Percentiles rank a stretch among this genome's conserved stretches.
phyloP scores from a whole-genome alignment of 2,329 filamentous ascomycete species.

The Botrytis byssoidea region DNA sequence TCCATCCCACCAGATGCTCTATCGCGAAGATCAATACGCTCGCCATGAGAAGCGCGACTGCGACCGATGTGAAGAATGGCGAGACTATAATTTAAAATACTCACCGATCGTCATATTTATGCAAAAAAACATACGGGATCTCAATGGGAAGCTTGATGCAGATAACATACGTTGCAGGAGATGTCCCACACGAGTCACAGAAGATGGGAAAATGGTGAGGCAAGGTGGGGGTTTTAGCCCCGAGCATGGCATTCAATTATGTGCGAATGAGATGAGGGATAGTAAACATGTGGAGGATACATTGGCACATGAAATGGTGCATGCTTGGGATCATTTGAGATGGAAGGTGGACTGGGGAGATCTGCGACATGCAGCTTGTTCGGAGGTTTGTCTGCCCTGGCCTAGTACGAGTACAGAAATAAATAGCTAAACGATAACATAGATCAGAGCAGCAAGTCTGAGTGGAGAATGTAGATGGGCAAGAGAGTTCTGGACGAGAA shows the following conservation, averaged over 20 bases:
- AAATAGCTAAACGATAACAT: constrained; percentile 29
- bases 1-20: constrained; percentile 17
- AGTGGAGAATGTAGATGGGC: constrained; percentile 92
- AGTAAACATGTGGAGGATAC: constrained; percentile 87
- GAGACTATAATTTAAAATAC: constrained; percentile 80
- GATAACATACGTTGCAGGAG: constrained; percentile 79
- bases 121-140: constrained; percentile 72
- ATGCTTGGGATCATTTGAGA: constrained; percentile 88
- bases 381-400: constrained; percentile 63
- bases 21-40: constrained; percentile 68
- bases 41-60: constrained; percentile 77
- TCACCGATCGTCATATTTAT: constrained; percentile 87
- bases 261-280: constrained; percentile 85
- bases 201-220: constrained; percentile 53
- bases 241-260: constrained; percentile 83
- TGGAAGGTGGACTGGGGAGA: constrained; percentile 86
- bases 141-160: constrained; percentile 72
- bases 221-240: constrained; percentile 81
- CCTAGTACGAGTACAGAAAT: not conserved
- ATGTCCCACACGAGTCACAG: constrained; percentile 61
- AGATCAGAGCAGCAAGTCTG: constrained; percentile 91
- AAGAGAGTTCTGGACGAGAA: constrained; percentile 78
- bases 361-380: constrained; percentile 86
- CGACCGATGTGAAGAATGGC: constrained; percentile 74
- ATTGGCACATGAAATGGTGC: constrained; percentile 95